A percentile compares a stretch with the other conserved stretches of the same genome.
Evolutionary conservation across 176 grass and related monocot species (phyloP).

Genomic region (Musa beccarii): DNA sequence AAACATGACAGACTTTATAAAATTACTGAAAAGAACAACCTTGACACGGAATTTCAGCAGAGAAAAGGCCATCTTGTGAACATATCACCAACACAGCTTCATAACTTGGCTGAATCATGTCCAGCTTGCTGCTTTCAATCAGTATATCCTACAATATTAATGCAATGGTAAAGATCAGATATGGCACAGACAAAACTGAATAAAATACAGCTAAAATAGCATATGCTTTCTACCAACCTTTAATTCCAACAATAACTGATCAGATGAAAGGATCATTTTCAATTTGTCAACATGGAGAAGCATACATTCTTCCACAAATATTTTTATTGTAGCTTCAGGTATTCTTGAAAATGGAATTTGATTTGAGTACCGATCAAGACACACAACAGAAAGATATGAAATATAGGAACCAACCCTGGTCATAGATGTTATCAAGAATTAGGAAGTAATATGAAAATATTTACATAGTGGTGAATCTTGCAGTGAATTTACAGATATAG

Average conservation of each 20-base stretch:
- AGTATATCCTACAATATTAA: background rate
- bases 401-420: background rate
- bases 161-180: background rate
- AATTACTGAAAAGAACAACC: too few species aligned
- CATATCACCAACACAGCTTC: background rate
- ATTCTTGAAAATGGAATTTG: background rate
- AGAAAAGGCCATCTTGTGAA: too few species aligned
- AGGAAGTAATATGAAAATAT: background rate
- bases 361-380: conserved; percentile 2
- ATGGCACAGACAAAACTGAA: background rate
- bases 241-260: background rate
- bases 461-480: background rate
- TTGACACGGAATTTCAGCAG: too few species aligned
- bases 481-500: too few species aligned
- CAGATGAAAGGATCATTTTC: background rate
- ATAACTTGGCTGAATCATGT: background rate
- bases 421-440: background rate
- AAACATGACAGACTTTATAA: too few species aligned
- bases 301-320: background rate
- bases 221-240: background rate
- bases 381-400: background rate
- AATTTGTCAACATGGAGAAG: background rate
- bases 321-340: background rate
- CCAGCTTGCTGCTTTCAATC: background rate
- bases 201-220: background rate